Base-by-base conservation (phyloP, 1,139 yeast species). In the Magnusiomyces sp. region DNA sequence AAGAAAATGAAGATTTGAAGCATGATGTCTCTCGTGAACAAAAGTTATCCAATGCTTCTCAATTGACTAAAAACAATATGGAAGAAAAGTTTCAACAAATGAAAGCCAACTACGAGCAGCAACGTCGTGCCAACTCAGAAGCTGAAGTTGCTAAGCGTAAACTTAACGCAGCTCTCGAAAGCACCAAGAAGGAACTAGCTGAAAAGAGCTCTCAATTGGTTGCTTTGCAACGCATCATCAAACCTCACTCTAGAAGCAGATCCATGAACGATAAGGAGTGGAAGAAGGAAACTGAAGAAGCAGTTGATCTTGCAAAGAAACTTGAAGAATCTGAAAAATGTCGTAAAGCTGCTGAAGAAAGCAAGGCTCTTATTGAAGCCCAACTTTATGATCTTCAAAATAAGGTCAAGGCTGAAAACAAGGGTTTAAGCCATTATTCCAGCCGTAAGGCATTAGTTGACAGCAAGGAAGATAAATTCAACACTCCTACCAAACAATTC, bases 1-100 rank as follows among this genome's bases (percentile, higher is more conserved):
- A 95, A 68, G 95, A 86, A 70, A 74, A 87, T 50, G 95, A 87
- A 66, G 70, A 79, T 61, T 83, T 88, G 43, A 57, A 60, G 40
- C 61, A 59, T 31, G 68, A 64, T 43, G 54, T 62, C 23, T 55
- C 62, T 14, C 55, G 63, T 13, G 65, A 60, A 46, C 59, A 60
- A 50, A 61, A 59, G 52, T 53, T 58, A 5, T 58, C 62, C 1
- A 54, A 55, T 13, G 53, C 58, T 10, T 60, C 64, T 20, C 60
- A 61, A 43, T 49, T 62, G 14, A 31, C 56, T 48, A 55, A 52
- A 40, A 50, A 40, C 14, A 51, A 58, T 7, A 43, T 62, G n/a
- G 58, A 62, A 45, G 56, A 57, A 10, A 59, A 62, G 47, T 52
- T 61, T 14, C 53, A 56, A 27, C 49, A 50, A 16, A 49, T 61